Conservation (phyloP, 2,329 filamentous ascomycete genomes). For the Ophiostoma perfectum region DNA sequence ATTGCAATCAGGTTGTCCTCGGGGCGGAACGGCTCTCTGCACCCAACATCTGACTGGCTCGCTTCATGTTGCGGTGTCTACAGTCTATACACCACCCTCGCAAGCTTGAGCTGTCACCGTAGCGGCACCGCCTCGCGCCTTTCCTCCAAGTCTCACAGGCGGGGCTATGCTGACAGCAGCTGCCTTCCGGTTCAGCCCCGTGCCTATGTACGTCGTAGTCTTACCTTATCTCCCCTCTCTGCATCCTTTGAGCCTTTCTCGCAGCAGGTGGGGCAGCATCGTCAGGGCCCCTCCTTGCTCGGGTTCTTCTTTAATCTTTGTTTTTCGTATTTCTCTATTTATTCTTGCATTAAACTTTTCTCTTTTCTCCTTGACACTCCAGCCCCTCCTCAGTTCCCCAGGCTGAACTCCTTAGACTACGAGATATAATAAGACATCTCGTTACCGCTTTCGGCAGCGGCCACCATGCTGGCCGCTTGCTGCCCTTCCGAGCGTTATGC, state of each 20-base stretch:
- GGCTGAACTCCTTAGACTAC: neutral
- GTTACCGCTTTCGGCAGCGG: neutral
- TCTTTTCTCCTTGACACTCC: neutral
- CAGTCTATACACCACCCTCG: neutral
- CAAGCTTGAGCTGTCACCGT: neutral
- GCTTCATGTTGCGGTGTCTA: neutral
- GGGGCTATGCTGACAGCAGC: slow-evolving; percentile 10
- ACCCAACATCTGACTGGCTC: too few relatives aligned
- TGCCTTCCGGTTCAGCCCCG: neutral
- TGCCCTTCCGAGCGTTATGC: neutral
- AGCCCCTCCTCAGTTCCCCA: slow-evolving; percentile 4
- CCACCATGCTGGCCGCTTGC: neutral
- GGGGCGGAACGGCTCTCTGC: too few relatives aligned
- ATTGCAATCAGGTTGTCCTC: too few relatives aligned
- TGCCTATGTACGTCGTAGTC: too few relatives aligned
- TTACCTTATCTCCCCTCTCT: too few relatives aligned
- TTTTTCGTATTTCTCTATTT: neutral
- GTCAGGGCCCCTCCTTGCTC: slow-evolving; percentile 4
- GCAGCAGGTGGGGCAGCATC: slow-evolving; percentile 4
- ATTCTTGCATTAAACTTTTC: neutral
- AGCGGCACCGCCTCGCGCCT: slow-evolving; percentile 5
- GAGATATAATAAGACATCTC: neutral
- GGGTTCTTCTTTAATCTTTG: neutral
- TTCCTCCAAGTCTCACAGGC: neutral
- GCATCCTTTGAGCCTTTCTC: neutral